phyloP scores from a whole-genome alignment of 306 rosid genomes.

The Mimosa pudica region DNA sequence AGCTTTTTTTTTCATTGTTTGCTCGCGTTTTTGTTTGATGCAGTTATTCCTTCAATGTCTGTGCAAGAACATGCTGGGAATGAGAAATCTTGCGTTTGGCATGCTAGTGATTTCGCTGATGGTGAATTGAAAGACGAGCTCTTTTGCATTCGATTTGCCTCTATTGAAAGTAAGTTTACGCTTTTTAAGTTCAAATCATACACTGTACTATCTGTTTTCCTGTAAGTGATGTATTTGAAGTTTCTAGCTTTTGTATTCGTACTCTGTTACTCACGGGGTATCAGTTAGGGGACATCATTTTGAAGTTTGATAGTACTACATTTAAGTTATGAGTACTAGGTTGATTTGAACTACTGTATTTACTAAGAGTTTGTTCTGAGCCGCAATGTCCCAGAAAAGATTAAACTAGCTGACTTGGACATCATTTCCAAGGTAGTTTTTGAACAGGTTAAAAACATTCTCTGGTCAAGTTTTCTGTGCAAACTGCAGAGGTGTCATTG shows the following conservation, averaged over 20 bases:
- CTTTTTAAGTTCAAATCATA: background rate
- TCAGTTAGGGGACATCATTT: background rate
- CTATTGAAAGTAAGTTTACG: slow-evolving; percentile 74
- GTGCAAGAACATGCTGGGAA: slow-evolving; percentile 93
- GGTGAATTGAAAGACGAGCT: slow-evolving; percentile 88
- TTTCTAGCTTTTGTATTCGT: background rate
- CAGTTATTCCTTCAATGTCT: slow-evolving; percentile 54
- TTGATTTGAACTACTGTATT: background rate
- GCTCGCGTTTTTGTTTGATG: background rate
- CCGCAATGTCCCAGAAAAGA: background rate
- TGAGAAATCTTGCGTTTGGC: slow-evolving; percentile 93
- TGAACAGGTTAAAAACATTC: background rate
- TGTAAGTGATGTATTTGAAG: background rate
- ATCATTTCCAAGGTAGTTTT: background rate
- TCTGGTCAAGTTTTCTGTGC: background rate
- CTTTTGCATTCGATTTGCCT: slow-evolving; percentile 83
- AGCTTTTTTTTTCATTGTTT: background rate
- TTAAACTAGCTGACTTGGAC: background rate
- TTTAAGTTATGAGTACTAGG: background rate
- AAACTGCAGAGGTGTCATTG: slow-evolving; percentile 1
- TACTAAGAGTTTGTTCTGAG: background rate
- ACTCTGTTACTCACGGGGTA: background rate
- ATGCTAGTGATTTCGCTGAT: slow-evolving; percentile 81
- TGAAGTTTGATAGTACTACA: no score
- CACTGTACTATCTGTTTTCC: background rate